Evolutionary conservation across 768 basidiomycete species (phyloP).

Genomic region (Rhodocollybia butyracea): DNA sequence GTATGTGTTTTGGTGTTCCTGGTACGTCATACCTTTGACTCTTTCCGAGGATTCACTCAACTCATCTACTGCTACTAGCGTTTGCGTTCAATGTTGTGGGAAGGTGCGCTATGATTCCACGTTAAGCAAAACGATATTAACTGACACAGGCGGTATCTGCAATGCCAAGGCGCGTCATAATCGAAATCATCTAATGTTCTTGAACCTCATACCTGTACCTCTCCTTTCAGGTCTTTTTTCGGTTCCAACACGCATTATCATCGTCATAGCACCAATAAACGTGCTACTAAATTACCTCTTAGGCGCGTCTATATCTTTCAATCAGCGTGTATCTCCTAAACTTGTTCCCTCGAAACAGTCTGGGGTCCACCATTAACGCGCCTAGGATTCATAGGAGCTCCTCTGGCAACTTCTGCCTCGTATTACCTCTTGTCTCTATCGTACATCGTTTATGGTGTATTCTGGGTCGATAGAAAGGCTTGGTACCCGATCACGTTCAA

Average conservation of each 20-base stretch:
- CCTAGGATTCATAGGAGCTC: slow-evolving; percentile 72
- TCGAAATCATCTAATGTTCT: neutral
- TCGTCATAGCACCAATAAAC: slow-evolving; percentile 25
- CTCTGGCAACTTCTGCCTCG: slow-evolving; percentile 57
- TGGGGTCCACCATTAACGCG: slow-evolving; percentile 60
- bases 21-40: slow-evolving; percentile 27
- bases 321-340: too few species aligned
- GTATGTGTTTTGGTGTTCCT: slow-evolving; percentile 75
- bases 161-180: slow-evolving; percentile 50
- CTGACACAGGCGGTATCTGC: slow-evolving; percentile 41
- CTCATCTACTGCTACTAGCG: slow-evolving; percentile 23
- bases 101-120: slow-evolving; percentile 25
- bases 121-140: slow-evolving; percentile 1
- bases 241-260: slow-evolving; percentile 58
- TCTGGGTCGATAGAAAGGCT: slow-evolving; percentile 62
- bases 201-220: neutral
- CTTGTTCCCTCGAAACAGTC: slow-evolving; percentile 24
- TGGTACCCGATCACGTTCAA: slow-evolving; percentile 64
- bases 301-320: neutral
- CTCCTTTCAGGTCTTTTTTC: slow-evolving; percentile 39
- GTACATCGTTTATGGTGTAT: slow-evolving; percentile 62
- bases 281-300: neutral
- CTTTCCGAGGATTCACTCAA: neutral
- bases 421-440: slow-evolving; percentile 78
- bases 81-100: slow-evolving; percentile 53